These are phyloP conservation scores for Grifola frondosa DNA, from an alignment of 1,284 basidiomycete genomes.

Conservation along the genomic window DNA sequence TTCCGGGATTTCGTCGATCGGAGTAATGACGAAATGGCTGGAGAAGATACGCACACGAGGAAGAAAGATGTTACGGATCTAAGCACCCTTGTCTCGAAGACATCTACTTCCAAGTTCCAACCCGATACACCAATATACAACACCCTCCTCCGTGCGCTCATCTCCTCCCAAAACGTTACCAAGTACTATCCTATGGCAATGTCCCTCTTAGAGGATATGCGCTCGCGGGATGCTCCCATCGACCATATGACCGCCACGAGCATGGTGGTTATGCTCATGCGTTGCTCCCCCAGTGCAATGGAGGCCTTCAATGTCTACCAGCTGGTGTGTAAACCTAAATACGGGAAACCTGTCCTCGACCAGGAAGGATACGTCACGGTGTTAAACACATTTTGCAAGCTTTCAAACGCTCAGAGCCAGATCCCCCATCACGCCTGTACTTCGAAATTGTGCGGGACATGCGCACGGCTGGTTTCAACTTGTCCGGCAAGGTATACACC, in stretches of 20 bases:
- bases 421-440: slow-evolving; percentile 49
- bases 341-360: slow-evolving; percentile 42
- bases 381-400: slow-evolving; percentile 59
- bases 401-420: slow-evolving; percentile 37
- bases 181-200: slow-evolving; percentile 50
- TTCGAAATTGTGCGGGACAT: slow-evolving; percentile 85
- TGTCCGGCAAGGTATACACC: slow-evolving; percentile 68
- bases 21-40: slow-evolving; percentile 17
- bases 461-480: slow-evolving; percentile 60
- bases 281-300: slow-evolving; percentile 46
- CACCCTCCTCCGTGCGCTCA: slow-evolving; percentile 53
- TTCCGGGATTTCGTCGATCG: slow-evolving; percentile 44
- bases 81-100: neutral
- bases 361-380: slow-evolving; percentile 59
- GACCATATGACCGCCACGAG: slow-evolving; percentile 46
- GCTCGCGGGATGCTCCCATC: slow-evolving; percentile 32
- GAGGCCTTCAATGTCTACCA: slow-evolving; percentile 67
- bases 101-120: neutral
- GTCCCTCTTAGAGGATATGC: slow-evolving; percentile 56
- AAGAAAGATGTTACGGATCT: too few species aligned
- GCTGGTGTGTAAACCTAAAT: slow-evolving; percentile 35
- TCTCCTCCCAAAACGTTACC: slow-evolving; percentile 38
- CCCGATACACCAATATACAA: slow-evolving; percentile 42
- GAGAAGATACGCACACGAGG: too few species aligned
- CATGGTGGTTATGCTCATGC: slow-evolving; percentile 62